Evolutionary conservation across 2,329 filamentous ascomycete genomes (phyloP).

Genomic region (Penicillium sp.): DNA sequence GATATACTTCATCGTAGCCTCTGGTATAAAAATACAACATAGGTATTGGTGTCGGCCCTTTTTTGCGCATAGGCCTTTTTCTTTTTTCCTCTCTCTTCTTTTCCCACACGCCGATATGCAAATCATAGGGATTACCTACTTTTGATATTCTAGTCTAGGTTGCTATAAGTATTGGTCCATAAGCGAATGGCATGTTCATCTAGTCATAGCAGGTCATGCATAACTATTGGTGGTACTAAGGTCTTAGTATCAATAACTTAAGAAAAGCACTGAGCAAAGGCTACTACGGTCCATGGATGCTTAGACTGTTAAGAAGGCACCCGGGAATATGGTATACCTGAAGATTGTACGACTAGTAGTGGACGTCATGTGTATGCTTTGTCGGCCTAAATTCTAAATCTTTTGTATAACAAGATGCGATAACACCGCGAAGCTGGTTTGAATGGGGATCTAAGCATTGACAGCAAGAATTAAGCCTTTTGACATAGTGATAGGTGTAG

Average conservation of each 20-base stretch:
- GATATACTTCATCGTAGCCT: not conserved
- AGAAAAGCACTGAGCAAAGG: not conserved
- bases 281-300: not conserved
- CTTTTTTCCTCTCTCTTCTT: not conserved
- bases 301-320: not conserved
- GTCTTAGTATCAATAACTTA: not conserved
- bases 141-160: not conserved
- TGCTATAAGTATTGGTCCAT: not conserved
- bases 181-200: not conserved
- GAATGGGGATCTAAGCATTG: not conserved
- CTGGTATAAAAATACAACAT: not conserved
- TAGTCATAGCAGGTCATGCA: no score
- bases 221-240: no score
- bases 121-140: not conserved
- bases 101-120: not conserved
- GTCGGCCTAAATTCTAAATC: not conserved
- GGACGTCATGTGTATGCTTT: not conserved
- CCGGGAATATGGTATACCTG: not conserved
- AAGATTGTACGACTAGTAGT: not conserved
- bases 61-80: no score
- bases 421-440: not conserved
- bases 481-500: not conserved
- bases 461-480: not conserved
- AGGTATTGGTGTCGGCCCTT: not conserved
- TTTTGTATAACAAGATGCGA: not conserved